Evolutionary conservation across 345 rosid genomes (phyloP).

Genomic region (Barbarea vulgaris): DNA sequence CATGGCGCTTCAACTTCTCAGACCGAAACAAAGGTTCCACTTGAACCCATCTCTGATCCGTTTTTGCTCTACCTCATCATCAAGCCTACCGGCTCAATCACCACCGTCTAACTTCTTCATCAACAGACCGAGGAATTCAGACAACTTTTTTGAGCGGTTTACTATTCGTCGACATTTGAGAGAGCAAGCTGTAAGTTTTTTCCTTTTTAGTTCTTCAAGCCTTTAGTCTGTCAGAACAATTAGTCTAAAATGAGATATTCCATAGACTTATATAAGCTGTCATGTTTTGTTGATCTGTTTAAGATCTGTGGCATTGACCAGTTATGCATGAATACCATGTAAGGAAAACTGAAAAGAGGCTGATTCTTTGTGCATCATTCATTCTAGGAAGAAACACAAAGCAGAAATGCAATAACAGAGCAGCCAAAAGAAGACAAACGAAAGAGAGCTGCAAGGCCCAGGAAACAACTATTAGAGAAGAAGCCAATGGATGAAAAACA

Average conservation of each 20-base stretch:
- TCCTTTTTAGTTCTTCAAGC: neutral
- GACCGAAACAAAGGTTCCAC: neutral
- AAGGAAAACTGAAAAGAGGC: neutral
- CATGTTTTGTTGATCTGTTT: neutral
- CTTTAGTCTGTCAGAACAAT: neutral
- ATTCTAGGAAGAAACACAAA: slow-evolving; percentile 4
- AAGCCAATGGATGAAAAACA: neutral
- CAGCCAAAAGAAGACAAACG: neutral
- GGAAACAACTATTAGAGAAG: neutral
- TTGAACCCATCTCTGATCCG: neutral
- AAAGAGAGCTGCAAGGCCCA: neutral
- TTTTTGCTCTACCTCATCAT: neutral
- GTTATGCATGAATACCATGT: neutral
- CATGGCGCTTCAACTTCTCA: slow-evolving; percentile 8
- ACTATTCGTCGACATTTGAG: neutral
- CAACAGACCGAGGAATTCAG: neutral
- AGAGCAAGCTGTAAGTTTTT: slow-evolving; percentile 4
- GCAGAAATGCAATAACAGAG: neutral
- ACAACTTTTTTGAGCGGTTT: neutral
- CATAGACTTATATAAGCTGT: neutral
- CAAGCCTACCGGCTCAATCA: neutral
- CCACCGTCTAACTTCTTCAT: neutral
- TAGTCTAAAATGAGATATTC: neutral
- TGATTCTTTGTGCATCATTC: neutral
- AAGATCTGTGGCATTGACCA: too few relatives aligned